A percentile compares a stretch with the other conserved stretches of the same genome.
Conservation (phyloP, 495 filamentous ascomycete species). For the Clavariopsis aquatica region DNA sequence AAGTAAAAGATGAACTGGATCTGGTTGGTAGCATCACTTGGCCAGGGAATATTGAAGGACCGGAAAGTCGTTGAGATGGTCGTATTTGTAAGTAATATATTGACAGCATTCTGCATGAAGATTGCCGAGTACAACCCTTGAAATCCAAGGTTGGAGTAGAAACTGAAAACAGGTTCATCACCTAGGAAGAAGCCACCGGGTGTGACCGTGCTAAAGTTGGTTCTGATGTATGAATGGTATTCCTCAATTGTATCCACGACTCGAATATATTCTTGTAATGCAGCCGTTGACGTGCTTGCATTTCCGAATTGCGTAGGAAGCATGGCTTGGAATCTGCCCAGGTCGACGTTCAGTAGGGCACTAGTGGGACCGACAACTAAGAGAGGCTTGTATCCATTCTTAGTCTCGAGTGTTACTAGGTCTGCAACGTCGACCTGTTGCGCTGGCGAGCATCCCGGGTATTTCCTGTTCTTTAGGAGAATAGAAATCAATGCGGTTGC, state of each 20-base stretch:
- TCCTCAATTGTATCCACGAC: slow-evolving; percentile 63
- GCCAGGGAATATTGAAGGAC: slow-evolving; percentile 67
- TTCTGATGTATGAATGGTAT: slow-evolving; percentile 63
- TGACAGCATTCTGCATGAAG: slow-evolving; percentile 9
- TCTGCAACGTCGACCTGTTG: slow-evolving; percentile 39
- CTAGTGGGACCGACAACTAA: slow-evolving; percentile 24
- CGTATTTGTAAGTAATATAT: slow-evolving; percentile 56
- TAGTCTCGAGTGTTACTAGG: slow-evolving; percentile 40
- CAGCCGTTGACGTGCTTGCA: slow-evolving; percentile 26
- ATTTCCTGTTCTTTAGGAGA: slow-evolving; percentile 60
- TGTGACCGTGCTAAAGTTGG: slow-evolving; percentile 63
- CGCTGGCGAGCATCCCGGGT: slow-evolving; percentile 58
- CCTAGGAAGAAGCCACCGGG: slow-evolving; percentile 77
- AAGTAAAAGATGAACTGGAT: slow-evolving; percentile 78
- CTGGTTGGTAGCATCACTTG: slow-evolving; percentile 61
- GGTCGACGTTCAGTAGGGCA: slow-evolving; percentile 6
- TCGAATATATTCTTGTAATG: slow-evolving; percentile 46
- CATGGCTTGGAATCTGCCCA: slow-evolving; percentile 44
- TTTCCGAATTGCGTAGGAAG: slow-evolving; percentile 42
- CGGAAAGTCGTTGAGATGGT: slow-evolving; percentile 28
- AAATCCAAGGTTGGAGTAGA: slow-evolving; percentile 44
- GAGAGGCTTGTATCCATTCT: slow-evolving; percentile 24
- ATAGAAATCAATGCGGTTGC: slow-evolving; percentile 71
- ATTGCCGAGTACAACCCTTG: slow-evolving; percentile 1
- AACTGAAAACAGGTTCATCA: slow-evolving; percentile 64